Percentiles rank a stretch among this genome's conserved stretches.
These are phyloP conservation scores for Podospora comata DNA, from an alignment of 495 filamentous ascomycete genomes.

Conservation along the genomic window DNA sequence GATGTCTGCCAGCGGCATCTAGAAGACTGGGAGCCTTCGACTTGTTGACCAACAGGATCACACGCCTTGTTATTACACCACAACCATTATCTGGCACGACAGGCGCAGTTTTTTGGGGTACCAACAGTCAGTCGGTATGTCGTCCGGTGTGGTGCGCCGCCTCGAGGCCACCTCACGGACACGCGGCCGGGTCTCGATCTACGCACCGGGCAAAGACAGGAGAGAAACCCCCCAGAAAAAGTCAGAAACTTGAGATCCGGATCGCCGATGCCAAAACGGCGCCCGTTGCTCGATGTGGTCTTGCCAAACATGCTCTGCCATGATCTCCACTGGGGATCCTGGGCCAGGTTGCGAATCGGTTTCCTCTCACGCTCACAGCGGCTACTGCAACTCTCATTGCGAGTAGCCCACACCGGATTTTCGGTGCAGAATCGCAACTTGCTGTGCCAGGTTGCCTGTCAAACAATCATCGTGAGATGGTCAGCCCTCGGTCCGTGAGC, in stretches of 20 bases:
- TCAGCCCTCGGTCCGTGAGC: slow-evolving; percentile 14
- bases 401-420: slow-evolving; percentile 26
- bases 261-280: slow-evolving; percentile 35
- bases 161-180: neutral
- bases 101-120: neutral
- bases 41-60: too few relatives aligned
- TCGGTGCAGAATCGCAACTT: slow-evolving; percentile 29
- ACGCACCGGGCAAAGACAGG: slow-evolving; percentile 25
- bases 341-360: slow-evolving; percentile 23
- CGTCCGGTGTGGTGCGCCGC: neutral
- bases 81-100: neutral
- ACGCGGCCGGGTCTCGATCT: slow-evolving; percentile 2
- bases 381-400: slow-evolving; percentile 7
- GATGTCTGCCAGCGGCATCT: neutral
- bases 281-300: slow-evolving; percentile 29
- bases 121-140: neutral
- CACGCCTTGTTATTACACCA: neutral
- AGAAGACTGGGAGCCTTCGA: neutral
- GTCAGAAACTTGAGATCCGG: slow-evolving; percentile 25
- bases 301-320: slow-evolving; percentile 38
- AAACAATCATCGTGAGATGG: slow-evolving; percentile 13
- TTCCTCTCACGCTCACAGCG: slow-evolving; percentile 21
- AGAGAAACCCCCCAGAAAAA: slow-evolving; percentile 1
- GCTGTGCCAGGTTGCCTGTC: slow-evolving; percentile 30
- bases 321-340: slow-evolving; percentile 32